Evolutionary conservation across 2,329 filamentous ascomycete genomes (phyloP).

Genomic region (Penicillium sp.): DNA sequence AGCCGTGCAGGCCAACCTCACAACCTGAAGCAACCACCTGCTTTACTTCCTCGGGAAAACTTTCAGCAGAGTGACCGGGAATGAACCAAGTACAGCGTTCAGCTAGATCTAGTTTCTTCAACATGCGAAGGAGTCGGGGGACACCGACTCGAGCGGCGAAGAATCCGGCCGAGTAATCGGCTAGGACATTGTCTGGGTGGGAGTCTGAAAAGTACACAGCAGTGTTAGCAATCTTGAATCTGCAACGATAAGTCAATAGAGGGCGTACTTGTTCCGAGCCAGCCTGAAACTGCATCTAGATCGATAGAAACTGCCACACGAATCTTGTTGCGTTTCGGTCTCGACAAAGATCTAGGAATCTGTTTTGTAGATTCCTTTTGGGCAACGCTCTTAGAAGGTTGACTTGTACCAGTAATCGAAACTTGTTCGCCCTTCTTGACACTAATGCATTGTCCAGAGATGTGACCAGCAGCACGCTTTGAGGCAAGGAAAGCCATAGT

Average conservation of each 20-base stretch:
- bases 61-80: constrained; percentile 63
- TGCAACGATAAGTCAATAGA: no score
- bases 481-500: constrained; percentile 56
- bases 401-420: neutral
- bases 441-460: constrained; percentile 58
- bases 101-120: constrained; percentile 56
- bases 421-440: constrained; percentile 57
- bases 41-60: constrained; percentile 57
- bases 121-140: constrained; percentile 58
- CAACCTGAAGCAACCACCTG: constrained; percentile 57
- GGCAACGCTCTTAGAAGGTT: neutral
- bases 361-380: neutral
- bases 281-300: constrained; percentile 64
- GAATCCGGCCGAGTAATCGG: constrained; percentile 61
- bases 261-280: constrained; percentile 58
- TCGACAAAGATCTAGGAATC: constrained; percentile 6
- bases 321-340: constrained; percentile 21
- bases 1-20: constrained; percentile 61
- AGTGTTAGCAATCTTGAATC: neutral
- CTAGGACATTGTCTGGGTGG: constrained; percentile 57
- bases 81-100: constrained; percentile 64
- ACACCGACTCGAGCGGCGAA: constrained; percentile 63
- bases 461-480: constrained; percentile 57
- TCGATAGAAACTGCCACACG: constrained; percentile 48
- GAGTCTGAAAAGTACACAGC: constrained; percentile 26